Base-by-base conservation (phyloP, 306 rosid genomes). In the Begonia peltatifolia region DNA sequence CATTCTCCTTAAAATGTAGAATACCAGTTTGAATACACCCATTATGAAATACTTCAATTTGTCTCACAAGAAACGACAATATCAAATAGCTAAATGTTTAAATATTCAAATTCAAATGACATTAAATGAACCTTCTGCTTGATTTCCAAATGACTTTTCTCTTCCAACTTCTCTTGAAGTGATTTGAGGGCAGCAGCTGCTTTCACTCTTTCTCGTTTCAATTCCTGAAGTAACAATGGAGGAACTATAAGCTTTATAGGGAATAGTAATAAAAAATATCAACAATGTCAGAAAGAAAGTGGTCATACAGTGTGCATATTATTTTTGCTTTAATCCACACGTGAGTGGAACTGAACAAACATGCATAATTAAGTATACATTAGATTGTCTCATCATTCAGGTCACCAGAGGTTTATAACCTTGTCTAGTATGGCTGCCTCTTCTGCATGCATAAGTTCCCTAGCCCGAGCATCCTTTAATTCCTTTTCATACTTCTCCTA, bases 401-500 rank as follows among this genome's bases (percentile, higher is more conserved):
- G 2, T 30, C 36, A 30, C 10, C 22, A 44, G 47, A 44, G 12
- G 14, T 17, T 47, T 53, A 18, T 48, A 63, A 90, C 99, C 94
- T 79, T 86, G 66, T 90, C 94, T 65, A 90, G 58, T 75, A 90
- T 78, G 50, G 99, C 95, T 43, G 73, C 76, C 75, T 83, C 92
- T 80, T 90, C 95, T 56, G 99, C 99, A 53, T 50, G 94, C 94
- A 76, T 90, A 51, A 83, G 79, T 71, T 86, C 99, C 72, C 74
- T 80, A 46, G 76, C 90, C 14, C 76, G 90, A 56, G 99, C 95
- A 65, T 90, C 99, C 78, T 82, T 90, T 76, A 86, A 75, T 63
- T 74, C 73, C 57, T 71, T 83, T 63, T 90, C 95, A 71, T 79
- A 73, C 69, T 75, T 86, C 57, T 86, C 94, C 95, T 90, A 42